Evolutionary conservation across 2,329 filamentous ascomycete species (phyloP), one percentile per base, ranked within the genome.

Genomic region (Aspergillus calidoustus): DNA sequence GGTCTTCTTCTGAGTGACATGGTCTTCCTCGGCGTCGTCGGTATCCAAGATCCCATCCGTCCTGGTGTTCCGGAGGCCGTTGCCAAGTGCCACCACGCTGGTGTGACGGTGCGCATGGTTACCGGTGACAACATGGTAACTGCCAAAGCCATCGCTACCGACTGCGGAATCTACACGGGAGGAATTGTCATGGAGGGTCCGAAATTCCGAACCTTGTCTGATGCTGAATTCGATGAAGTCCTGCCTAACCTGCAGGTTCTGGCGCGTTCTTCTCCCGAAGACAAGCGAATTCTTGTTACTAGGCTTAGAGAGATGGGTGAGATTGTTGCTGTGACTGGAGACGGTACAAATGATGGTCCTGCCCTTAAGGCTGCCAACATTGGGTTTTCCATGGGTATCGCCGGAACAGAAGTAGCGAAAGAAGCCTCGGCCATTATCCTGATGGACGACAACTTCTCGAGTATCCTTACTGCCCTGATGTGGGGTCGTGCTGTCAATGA

Each of bases 11-110:
- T 91, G 70, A 81, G 84, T 54, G 82, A 91, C 60, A 91, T 93
- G 85, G 86, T 83, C 9, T 89, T 91, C 76, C 77, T 92, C 65
- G 86, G 86, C 15, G 79, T 91, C 51, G 87, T 90, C 54, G 89
- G 89, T 66, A 91, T 91, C 69, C 88, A 91, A 70, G 89, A 91
- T 74, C 89, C 89, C 28, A 83, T 91, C 17, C 81, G 89, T 61
- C 81, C 83, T 3, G 87, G 87, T 64, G 89, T 91, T 43, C 66
- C 19, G 5, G 61, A 64, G 9, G 56, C 61, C n/a, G 48, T 62
- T 7, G 31, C 46, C 7, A 55, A 46, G 11, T 51, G 30, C 11
- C 84, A 88, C 65, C 82, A 82, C 38, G 89, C 88, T 25, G 87
- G 88, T 52, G 87, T 90, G 23, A 80, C 84, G 50, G 87, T 90